These are phyloP conservation scores for Populus hybrid DNA, from an alignment of 441 rosid species.

Conservation along the genomic window DNA sequence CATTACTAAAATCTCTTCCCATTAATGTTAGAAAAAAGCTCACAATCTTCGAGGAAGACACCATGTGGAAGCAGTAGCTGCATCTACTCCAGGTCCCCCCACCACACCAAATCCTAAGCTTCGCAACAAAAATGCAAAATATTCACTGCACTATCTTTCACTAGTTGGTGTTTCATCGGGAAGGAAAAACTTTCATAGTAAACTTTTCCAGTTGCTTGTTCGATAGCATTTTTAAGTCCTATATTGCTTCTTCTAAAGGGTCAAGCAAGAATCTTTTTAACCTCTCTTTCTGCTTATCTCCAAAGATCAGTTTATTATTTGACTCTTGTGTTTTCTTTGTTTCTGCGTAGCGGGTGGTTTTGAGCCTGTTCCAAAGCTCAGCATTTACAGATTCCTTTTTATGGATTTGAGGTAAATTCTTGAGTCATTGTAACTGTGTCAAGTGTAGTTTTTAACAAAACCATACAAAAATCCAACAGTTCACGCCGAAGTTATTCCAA, in stretches of 20 bases:
- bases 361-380: constrained; percentile 3
- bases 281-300: background rate
- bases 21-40: constrained; percentile 14
- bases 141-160: background rate
- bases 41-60: constrained; percentile 16
- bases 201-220: background rate
- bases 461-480: background rate
- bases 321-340: constrained; percentile 5
- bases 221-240: background rate
- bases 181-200: background rate
- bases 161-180: background rate
- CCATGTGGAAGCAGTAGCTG: constrained; percentile 26
- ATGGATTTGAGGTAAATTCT: constrained; percentile 11
- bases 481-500: background rate
- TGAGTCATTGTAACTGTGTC: background rate
- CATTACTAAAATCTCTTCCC: background rate
- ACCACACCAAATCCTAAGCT: background rate
- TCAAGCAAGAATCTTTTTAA: background rate
- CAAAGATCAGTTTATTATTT: background rate
- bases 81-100: constrained; percentile 20
- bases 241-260: background rate
- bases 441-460: background rate
- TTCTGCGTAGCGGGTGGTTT: constrained; percentile 11
- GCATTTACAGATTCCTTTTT: background rate
- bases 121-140: constrained; percentile 3